Evolutionary conservation across 2,329 filamentous ascomycete species (phyloP).

Genomic region (Diaporthe vaccinii): DNA sequence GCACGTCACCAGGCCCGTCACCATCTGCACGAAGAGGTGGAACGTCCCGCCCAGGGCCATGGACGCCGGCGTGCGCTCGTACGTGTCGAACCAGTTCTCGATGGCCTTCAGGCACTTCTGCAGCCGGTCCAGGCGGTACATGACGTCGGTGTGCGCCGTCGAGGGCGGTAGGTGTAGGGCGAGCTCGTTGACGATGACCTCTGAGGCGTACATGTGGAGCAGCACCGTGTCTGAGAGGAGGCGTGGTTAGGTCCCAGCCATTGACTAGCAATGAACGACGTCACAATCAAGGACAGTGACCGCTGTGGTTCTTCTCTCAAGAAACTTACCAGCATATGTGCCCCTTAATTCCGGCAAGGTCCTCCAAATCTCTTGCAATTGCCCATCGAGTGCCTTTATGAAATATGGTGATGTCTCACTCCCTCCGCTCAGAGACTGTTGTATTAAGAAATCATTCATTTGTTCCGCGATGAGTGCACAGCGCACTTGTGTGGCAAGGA

Average conservation of each 20-base stretch:
- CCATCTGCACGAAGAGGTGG: constrained; percentile 51
- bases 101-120: constrained; percentile 48
- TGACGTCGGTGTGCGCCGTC: constrained; percentile 14
- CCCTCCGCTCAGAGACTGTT: constrained; percentile 33
- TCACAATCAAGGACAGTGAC: not conserved
- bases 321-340: constrained; percentile 43
- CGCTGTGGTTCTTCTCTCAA: too few relatives aligned
- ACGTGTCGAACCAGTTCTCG: constrained; percentile 51
- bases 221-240: constrained; percentile 50
- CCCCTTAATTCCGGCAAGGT: constrained; percentile 43
- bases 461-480: constrained; percentile 57
- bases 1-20: constrained; percentile 51
- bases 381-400: constrained; percentile 45
- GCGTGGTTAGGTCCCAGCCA: not conserved
- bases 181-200: constrained; percentile 55
- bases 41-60: constrained; percentile 52
- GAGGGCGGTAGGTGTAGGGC: constrained; percentile 44
- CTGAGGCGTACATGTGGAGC: constrained; percentile 52
- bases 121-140: constrained; percentile 45
- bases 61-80: constrained; percentile 48
- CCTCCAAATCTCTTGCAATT: constrained; percentile 45
- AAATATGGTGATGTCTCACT: constrained; percentile 44
- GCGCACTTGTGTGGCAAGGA: constrained; percentile 59
- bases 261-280: constrained; percentile 23
- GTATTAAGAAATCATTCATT: constrained; percentile 38